Conservation (phyloP, 179 eudicot species). For the Drosera spatulata region DNA sequence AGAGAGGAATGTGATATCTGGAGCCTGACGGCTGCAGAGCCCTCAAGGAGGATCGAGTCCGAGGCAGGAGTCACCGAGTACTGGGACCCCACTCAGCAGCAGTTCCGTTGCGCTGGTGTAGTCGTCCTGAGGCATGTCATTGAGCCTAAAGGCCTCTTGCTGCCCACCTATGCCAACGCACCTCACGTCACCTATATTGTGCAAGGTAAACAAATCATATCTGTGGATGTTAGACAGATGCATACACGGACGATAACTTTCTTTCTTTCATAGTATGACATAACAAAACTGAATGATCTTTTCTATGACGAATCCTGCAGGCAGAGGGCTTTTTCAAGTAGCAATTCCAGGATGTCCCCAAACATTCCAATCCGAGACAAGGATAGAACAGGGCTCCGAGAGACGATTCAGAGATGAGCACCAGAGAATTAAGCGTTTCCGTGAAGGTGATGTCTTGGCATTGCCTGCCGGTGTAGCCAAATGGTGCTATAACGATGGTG, state of each 20-base stretch:
- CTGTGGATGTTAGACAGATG: too few relatives aligned
- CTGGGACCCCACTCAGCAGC: constrained; percentile 20
- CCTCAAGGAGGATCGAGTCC: constrained; percentile 13
- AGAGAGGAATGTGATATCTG: constrained; percentile 17
- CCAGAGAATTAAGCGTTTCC: constrained; percentile 31
- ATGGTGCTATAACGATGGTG: constrained; percentile 52
- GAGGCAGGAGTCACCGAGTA: constrained; percentile 28
- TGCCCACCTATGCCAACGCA: constrained; percentile 35
- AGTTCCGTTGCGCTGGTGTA: constrained; percentile 28
- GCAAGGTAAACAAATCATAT: constrained; percentile 17
- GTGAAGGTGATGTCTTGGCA: constrained; percentile 46
- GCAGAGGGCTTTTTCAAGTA: constrained; percentile 44
- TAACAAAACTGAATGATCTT: too few relatives aligned
- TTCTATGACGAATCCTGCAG: constrained; percentile 12
- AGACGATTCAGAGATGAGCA: constrained; percentile 15
- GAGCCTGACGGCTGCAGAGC: constrained; percentile 19
- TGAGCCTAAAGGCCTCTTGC: constrained; percentile 31
- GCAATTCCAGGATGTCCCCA: constrained; percentile 56
- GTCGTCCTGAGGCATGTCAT: constrained; percentile 21
- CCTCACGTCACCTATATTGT: constrained; percentile 32
- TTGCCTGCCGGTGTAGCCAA: constrained; percentile 35
- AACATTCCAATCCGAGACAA: constrained; percentile 25
- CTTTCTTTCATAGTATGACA: too few relatives aligned
- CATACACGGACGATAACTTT: too few relatives aligned
- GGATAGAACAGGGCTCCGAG: constrained; percentile 7